Percentiles rank a stretch among this genome's conserved stretches.
These are phyloP conservation scores for Colletotrichum sp. DNA, from an alignment of 2,329 filamentous ascomycete genomes.

Conservation along the genomic window DNA sequence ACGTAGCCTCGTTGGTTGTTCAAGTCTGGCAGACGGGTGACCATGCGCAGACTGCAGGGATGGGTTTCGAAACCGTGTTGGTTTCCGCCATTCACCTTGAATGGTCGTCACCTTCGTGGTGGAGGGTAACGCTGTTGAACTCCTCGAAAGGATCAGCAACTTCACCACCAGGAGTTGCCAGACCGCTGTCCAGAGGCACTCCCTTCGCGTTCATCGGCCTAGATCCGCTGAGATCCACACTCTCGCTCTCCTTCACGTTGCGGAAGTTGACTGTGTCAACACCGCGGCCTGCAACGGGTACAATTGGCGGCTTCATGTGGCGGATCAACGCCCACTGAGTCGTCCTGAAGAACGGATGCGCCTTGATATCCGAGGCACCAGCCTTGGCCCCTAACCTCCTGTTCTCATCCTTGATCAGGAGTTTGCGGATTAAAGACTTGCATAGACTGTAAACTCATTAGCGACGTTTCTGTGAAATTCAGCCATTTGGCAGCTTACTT, in stretches of 20 bases:
- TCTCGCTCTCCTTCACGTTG: conserved; percentile 96
- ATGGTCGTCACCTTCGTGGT: conserved; percentile 85
- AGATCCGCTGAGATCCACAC: conserved; percentile 80
- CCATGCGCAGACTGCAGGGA: neutral
- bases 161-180: conserved; percentile 85
- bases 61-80: neutral
- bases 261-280: conserved; percentile 97
- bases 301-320: conserved; percentile 97
- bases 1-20: neutral
- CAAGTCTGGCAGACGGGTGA: neutral
- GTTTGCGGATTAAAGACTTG: conserved; percentile 94
- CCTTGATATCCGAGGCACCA: conserved; percentile 96
- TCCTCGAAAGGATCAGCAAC: conserved; percentile 90
- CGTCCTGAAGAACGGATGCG: conserved; percentile 91
- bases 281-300: conserved; percentile 87
- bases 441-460: conserved; percentile 70
- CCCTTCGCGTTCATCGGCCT: conserved; percentile 67
- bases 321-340: conserved; percentile 97
- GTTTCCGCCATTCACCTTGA: conserved; percentile 26
- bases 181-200: conserved; percentile 83
- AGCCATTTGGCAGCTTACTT: conserved; percentile 63
- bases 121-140: conserved; percentile 97
- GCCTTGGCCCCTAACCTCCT: conserved; percentile 91
- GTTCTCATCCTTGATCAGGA: conserved; percentile 97
- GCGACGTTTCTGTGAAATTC: neutral